These are phyloP conservation scores for Trichoderma sp. DNA, from an alignment of 2,329 filamentous ascomycete genomes.

Conservation along the genomic window DNA sequence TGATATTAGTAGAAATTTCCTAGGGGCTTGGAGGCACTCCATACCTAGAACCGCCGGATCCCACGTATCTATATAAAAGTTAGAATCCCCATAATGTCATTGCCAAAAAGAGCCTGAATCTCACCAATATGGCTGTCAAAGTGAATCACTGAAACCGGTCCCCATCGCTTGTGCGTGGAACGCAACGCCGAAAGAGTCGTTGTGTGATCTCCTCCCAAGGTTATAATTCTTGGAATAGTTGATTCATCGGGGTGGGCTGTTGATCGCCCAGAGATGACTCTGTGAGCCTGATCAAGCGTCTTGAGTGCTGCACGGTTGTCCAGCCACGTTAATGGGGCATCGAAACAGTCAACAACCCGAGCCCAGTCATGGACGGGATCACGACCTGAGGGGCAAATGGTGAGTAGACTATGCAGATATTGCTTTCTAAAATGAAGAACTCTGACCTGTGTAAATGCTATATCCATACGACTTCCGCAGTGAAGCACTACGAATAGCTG, in stretches of 20 bases:
- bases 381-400: slow-evolving; percentile 10
- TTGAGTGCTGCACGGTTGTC: slow-evolving; percentile 34
- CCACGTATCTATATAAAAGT: slow-evolving; percentile 31
- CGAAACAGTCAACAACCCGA: slow-evolving; percentile 78
- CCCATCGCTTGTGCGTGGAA: slow-evolving; percentile 62
- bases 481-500: slow-evolving; percentile 78
- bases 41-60: slow-evolving; percentile 33
- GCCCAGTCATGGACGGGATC: slow-evolving; percentile 58
- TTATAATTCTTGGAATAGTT: slow-evolving; percentile 51
- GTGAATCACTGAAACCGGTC: slow-evolving; percentile 68
- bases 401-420: background rate
- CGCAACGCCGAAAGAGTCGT: slow-evolving; percentile 68
- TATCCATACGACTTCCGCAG: slow-evolving; percentile 54
- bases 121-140: slow-evolving; percentile 63
- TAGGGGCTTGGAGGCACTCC: background rate
- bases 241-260: slow-evolving; percentile 28
- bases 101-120: background rate
- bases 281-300: slow-evolving; percentile 34
- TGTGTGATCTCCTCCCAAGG: slow-evolving; percentile 72
- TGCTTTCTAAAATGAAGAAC: background rate
- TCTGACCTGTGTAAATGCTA: slow-evolving; percentile 32
- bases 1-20: background rate
- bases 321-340: slow-evolving; percentile 44
- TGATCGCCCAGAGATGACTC: slow-evolving; percentile 28
- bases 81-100: too few species aligned